Conservation (phyloP, 352 stramenopile species). For the Pythium aphanidermatum region DNA sequence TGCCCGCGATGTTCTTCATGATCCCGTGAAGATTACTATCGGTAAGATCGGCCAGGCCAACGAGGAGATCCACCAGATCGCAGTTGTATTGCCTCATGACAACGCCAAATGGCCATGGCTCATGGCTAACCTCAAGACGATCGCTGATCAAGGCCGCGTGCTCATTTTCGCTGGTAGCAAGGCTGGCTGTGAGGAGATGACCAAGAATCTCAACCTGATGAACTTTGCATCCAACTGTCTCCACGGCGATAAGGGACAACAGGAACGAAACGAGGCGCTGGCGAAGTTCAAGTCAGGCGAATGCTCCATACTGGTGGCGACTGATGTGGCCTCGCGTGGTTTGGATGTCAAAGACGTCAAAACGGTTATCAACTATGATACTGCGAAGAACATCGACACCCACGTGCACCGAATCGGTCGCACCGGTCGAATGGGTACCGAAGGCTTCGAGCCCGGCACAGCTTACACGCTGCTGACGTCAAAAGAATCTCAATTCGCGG, state of each 20-base stretch:
- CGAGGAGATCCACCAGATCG: conserved; percentile 84
- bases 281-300: conserved; percentile 55
- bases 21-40: conserved; percentile 82
- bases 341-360: conserved; percentile 89
- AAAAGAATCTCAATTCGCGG: conserved; percentile 67
- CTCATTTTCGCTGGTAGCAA: conserved; percentile 87
- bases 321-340: conserved; percentile 81
- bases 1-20: conserved; percentile 67
- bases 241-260: conserved; percentile 79
- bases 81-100: conserved; percentile 66
- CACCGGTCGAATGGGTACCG: conserved; percentile 77
- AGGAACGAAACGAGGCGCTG: conserved; percentile 63
- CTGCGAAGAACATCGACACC: conserved; percentile 90
- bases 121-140: conserved; percentile 39
- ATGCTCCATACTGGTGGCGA: conserved; percentile 75
- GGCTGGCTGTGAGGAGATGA: conserved; percentile 74
- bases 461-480: conserved; percentile 79
- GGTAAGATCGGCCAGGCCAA: conserved; percentile 81
- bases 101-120: conserved; percentile 87
- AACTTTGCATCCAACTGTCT: conserved; percentile 40
- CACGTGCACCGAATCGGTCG: conserved; percentile 88
- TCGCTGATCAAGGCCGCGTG: conserved; percentile 69
- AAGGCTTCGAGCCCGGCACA: conserved; percentile 74
- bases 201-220: conserved; percentile 51
- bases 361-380: conserved; percentile 88